Evolutionary conservation across 306 rosid species (phyloP), one percentile per base, ranked within the genome.

Genomic region (Mucuna pruriens): DNA sequence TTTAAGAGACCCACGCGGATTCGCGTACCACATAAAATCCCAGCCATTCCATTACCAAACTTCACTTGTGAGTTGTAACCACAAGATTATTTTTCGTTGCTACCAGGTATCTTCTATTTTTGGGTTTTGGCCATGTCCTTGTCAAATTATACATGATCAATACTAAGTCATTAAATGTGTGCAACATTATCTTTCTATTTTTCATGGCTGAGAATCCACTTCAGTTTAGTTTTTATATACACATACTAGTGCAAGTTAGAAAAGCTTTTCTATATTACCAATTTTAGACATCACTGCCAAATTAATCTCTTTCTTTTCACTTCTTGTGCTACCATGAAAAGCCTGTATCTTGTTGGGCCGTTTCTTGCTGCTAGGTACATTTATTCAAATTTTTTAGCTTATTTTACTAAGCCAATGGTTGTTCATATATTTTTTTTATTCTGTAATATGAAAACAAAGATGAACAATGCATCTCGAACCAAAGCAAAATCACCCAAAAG

Each of bases 341-440:
- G 63, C 77, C 72, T 86, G 63, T 58, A 49, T 62, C 42, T 71
- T 48, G 42, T 71, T 48, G 42, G 58, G 10, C 74, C 77, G 9
- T 46, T 75, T 33, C 75, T 67, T 71, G 48, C 51, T 45, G 38
- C 45, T 54, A 84, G 91, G 91, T 88, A 65, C 75, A 38, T 31
- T 25, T 38, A 57, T 72, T 38, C 61, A 57, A n/a, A 15, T 29
- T 45, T 31, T n/a, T 57, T n/a, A 54, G 7, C 40, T 68, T 19
- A 11, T 9, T 71, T 46, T 15, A 57, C 25, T 12, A 58, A 76
- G 31, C 29, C 52, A 55, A 23, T 71, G 26, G 12, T 61, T 71
- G 26, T 71, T 58, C 77, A 55, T 69, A 31, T 69, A 3, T 26
- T 54, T 22, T 61, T 61, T 34, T 48, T 20, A 46, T 61, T 80